phyloP scores from a whole-genome alignment of 257 asterid genomes.

The Scutellaria minor region DNA sequence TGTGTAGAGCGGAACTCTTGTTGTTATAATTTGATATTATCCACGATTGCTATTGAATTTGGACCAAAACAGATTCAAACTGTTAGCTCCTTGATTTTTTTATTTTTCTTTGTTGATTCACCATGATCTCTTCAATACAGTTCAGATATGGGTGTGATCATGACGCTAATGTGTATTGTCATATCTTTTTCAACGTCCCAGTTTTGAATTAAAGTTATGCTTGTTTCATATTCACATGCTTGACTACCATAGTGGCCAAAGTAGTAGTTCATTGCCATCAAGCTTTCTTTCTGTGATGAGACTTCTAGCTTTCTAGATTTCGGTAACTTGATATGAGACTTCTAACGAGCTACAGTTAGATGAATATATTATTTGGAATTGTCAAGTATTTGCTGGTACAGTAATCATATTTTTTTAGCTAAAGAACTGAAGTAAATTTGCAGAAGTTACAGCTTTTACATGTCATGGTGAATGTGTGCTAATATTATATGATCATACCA shows the following conservation, averaged over 20 bases:
- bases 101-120: neutral
- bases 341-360: neutral
- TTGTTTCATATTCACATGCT: neutral
- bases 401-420: neutral
- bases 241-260: neutral
- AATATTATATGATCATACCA: no score
- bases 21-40: neutral
- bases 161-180: neutral
- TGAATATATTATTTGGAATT: neutral
- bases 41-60: neutral
- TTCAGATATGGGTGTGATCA: neutral
- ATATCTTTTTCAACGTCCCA: neutral
- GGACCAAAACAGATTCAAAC: neutral
- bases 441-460: neutral
- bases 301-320: neutral
- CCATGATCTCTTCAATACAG: neutral
- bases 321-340: neutral
- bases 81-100: neutral
- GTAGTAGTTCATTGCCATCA: neutral
- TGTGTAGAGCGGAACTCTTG: neutral
- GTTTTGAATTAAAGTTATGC: conserved; percentile 2
- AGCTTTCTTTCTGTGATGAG: neutral
- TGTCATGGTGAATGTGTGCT: neutral
- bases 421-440: neutral
- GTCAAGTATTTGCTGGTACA: neutral